These are phyloP conservation scores for Debaryomyces prosopidis DNA, from an alignment of 805 yeast genomes.

Conservation along the genomic window DNA sequence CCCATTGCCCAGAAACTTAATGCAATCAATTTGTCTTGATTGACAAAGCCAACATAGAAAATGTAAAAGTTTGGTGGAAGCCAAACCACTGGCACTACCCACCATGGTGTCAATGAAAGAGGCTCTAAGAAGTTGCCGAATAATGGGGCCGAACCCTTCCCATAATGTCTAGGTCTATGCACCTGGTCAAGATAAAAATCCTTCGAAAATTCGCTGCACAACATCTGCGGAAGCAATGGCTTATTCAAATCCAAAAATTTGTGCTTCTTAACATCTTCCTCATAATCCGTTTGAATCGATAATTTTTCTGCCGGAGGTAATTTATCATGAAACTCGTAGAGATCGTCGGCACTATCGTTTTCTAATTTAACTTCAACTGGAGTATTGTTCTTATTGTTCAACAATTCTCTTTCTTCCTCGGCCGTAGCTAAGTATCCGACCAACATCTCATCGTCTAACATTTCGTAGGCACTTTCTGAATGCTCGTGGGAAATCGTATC, in stretches of 20 bases:
- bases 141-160: slow-evolving; percentile 93
- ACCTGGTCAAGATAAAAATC: slow-evolving; percentile 94
- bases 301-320: slow-evolving; percentile 74
- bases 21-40: slow-evolving; percentile 48
- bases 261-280: slow-evolving; percentile 70
- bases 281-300: slow-evolving; percentile 75
- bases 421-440: slow-evolving; percentile 83
- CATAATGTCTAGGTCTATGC: slow-evolving; percentile 97
- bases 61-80: slow-evolving; percentile 72
- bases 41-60: slow-evolving; percentile 56
- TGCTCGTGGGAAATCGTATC: slow-evolving; percentile 76
- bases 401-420: slow-evolving; percentile 71
- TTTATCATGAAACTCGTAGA: slow-evolving; percentile 51
- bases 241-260: slow-evolving; percentile 81
- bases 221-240: slow-evolving; percentile 81
- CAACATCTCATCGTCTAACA: slow-evolving; percentile 76
- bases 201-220: slow-evolving; percentile 72
- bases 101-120: slow-evolving; percentile 90
- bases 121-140: slow-evolving; percentile 97
- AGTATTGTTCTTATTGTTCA: slow-evolving; percentile 58
- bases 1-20: slow-evolving; percentile 71
- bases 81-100: slow-evolving; percentile 87
- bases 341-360: slow-evolving; percentile 22
- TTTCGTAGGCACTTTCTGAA: slow-evolving; percentile 81
- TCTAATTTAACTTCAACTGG: slow-evolving; percentile 56